Conservation (phyloP, 257 asterid genomes). For the Salvia rosmarinus region DNA sequence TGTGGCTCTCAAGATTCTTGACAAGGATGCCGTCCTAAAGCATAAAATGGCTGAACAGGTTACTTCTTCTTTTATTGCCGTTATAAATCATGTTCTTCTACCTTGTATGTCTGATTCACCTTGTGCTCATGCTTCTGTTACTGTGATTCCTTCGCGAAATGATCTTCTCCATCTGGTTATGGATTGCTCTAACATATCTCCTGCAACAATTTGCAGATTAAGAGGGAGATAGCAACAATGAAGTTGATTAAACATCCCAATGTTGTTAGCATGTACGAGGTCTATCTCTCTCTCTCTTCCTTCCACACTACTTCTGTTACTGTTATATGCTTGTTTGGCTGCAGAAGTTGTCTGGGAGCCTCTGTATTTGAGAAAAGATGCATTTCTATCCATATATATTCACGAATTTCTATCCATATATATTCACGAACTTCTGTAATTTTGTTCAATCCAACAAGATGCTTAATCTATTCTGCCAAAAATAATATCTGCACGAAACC, state of each 20-base stretch:
- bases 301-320: neutral
- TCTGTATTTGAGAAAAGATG: neutral
- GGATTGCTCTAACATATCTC: constrained; percentile 24
- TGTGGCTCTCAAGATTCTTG: constrained; percentile 89
- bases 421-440: too few species aligned
- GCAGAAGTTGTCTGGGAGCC: neutral
- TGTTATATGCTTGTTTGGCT: neutral
- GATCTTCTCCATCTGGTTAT: constrained; percentile 3
- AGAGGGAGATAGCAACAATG: constrained; percentile 92
- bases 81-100: neutral
- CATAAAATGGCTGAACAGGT: constrained; percentile 98
- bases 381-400: neutral
- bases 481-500: neutral
- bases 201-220: constrained; percentile 54
- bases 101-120: neutral
- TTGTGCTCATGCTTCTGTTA: neutral
- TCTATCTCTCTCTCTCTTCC: constrained; percentile 34
- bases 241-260: constrained; percentile 89
- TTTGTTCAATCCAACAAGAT: neutral
- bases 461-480: neutral
- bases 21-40: constrained; percentile 89
- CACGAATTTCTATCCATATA: neutral
- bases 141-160: constrained; percentile 9
- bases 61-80: neutral
- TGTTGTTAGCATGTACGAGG: constrained; percentile 85